Base-by-base conservation (phyloP, 495 filamentous ascomycete species). In the Parachaetomium inaequale region DNA sequence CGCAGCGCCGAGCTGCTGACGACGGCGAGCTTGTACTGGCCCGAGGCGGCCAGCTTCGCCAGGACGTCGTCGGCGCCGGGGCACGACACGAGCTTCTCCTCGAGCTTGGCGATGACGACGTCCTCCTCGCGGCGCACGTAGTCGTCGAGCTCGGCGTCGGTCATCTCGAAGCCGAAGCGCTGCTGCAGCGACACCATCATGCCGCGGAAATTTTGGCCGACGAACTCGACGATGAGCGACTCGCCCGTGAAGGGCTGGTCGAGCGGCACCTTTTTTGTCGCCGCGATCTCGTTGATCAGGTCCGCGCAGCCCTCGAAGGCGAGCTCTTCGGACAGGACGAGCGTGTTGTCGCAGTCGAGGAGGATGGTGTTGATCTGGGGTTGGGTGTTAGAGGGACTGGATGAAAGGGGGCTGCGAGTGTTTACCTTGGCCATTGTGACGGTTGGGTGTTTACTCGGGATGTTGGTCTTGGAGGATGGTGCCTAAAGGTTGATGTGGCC, bases 261-360 rank as follows among this genome's bases (percentile, higher is more conserved):
- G 46, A 74, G 68, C 4, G 83, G 66, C 68, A 88, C 81, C 71
- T 82, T 74, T 67, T 86, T 81, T 68, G 84, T 82, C 65, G 82
- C 79, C 66, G 94, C 82, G 74, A 97, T 90, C 76, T 94, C 86
- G 81, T 97, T 97, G 79, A 91, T 87, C 69, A 97, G 83, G 65
- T 94, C 89, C 68, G 93, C 89, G 77, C 93, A 96, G 61, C 91
- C 93, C 78, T 94, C 92, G 76, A 96, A 97, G 76, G 93, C 93
- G 70, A 96, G 82, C 65, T 84, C 85, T 79, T 97, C 93, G 62
- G 91, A 95, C 70, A 95, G 87, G 78, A 92, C 90, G 69, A 97
- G 90, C 57, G 93, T 97, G 82, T 97, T 97, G 85, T 97, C 93
- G 81, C 93, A 97, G 79, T 97, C 93, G 78, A 96, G 87, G 75